Conservation (phyloP, 768 basidiomycete species). For the Collybia nuda region DNA sequence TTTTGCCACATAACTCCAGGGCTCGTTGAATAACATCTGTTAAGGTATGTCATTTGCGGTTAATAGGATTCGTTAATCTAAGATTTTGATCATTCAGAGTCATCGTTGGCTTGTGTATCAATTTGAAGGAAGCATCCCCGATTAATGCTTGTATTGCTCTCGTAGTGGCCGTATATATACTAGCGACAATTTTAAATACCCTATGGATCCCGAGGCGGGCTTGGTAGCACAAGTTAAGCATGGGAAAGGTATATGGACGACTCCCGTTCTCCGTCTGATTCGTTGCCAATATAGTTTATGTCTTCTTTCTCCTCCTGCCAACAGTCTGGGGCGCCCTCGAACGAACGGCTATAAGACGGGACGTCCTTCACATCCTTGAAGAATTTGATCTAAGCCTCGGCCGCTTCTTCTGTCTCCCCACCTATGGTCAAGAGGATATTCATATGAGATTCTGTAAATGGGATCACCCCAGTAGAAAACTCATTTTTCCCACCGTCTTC, state of each 20-base stretch:
- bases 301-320: slow-evolving; percentile 7
- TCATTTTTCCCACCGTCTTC: not conserved
- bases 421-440: not conserved
- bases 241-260: slow-evolving; percentile 23
- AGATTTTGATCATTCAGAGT: no score
- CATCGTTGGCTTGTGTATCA: no score
- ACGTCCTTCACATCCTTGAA: not conserved
- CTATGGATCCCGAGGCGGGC: no score
- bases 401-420: not conserved
- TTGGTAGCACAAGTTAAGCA: slow-evolving; percentile 14
- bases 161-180: no score
- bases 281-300: slow-evolving; percentile 20
- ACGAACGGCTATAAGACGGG: slow-evolving; percentile 3
- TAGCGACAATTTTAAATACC: no score
- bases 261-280: slow-evolving; percentile 15
- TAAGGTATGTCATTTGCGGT: no score
- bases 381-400: not conserved
- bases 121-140: no score
- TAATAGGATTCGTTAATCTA: no score
- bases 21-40: no score
- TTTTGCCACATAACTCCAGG: no score
- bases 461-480: not conserved
- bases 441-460: slow-evolving; percentile 1
- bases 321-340: slow-evolving; percentile 8
- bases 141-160: no score